Evolutionary conservation across 1,284 basidiomycete species (phyloP).

Genomic region (Acaromyces ingoldii): DNA sequence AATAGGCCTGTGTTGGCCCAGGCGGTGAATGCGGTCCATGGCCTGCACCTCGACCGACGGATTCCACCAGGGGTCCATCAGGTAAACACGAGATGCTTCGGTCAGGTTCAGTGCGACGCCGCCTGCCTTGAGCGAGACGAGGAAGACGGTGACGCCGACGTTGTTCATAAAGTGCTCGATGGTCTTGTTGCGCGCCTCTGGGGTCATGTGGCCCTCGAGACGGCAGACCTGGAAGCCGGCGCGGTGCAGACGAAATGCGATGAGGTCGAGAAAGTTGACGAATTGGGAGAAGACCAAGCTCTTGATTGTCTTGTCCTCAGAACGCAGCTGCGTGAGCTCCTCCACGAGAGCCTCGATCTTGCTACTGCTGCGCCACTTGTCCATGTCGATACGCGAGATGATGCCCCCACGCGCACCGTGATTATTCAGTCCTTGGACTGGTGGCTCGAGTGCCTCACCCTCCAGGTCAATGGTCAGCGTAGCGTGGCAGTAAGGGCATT

Average conservation of each 20-base stretch:
- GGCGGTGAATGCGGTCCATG: constrained; percentile 62
- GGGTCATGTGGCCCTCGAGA: constrained; percentile 93
- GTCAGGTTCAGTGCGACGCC: constrained; percentile 67
- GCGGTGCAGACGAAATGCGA: constrained; percentile 84
- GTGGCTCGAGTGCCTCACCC: constrained; percentile 78
- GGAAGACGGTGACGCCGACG: constrained; percentile 88
- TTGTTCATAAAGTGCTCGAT: constrained; percentile 95
- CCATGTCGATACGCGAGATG: constrained; percentile 78
- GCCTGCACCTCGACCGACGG: constrained; percentile 42
- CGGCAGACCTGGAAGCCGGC: constrained; percentile 85
- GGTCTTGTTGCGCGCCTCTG: constrained; percentile 88
- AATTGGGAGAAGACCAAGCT: constrained; percentile 94
- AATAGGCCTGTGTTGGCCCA: constrained; percentile 85
- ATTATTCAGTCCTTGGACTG: constrained; percentile 55
- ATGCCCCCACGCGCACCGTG: constrained; percentile 72
- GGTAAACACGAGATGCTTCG: constrained; percentile 48
- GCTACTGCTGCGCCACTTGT: constrained; percentile 85
- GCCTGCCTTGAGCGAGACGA: constrained; percentile 89
- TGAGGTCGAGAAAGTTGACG: constrained; percentile 72
- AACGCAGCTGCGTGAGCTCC: constrained; percentile 76
- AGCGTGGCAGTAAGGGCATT: constrained; percentile 91
- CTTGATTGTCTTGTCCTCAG: constrained; percentile 86
- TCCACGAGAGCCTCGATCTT: constrained; percentile 97
- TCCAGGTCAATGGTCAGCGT: constrained; percentile 91
- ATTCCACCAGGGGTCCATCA: constrained; percentile 52